phyloP scores from a whole-genome alignment of 2,329 filamentous ascomycete species.

The Metarhizium robertsii region DNA sequence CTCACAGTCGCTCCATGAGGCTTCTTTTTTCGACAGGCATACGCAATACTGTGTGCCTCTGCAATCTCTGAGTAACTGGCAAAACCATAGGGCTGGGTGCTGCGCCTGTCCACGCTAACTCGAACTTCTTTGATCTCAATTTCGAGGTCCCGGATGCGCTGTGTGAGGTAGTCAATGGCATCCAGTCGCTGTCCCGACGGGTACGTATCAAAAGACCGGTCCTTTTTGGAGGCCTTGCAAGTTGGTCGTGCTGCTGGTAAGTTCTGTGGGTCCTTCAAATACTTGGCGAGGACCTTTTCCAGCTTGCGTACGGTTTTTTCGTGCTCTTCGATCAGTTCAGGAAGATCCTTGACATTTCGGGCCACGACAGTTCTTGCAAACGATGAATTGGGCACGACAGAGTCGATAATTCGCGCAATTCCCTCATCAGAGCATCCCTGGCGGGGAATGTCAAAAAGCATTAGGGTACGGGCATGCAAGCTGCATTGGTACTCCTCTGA shows the following conservation, averaged over 20 bases:
- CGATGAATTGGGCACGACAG: slow-evolving; percentile 67
- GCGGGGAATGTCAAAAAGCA: slow-evolving; percentile 76
- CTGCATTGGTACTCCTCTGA: slow-evolving; percentile 82
- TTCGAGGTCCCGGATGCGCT: slow-evolving; percentile 76
- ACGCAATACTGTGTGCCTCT: slow-evolving; percentile 83
- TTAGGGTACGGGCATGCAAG: slow-evolving; percentile 64
- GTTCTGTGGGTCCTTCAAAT: slow-evolving; percentile 76
- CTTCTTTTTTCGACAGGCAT: slow-evolving; percentile 68
- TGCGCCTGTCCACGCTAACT: slow-evolving; percentile 72
- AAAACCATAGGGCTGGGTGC: slow-evolving; percentile 87
- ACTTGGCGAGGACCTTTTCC: slow-evolving; percentile 77
- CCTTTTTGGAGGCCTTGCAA: slow-evolving; percentile 72
- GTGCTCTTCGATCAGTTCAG: slow-evolving; percentile 76
- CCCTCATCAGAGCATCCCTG: slow-evolving; percentile 76
- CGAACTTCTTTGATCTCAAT: slow-evolving; percentile 76
- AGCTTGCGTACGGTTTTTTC: slow-evolving; percentile 71
- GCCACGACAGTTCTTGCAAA: slow-evolving; percentile 76
- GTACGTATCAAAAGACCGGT: slow-evolving; percentile 56
- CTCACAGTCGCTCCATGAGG: slow-evolving; percentile 67
- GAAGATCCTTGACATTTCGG: slow-evolving; percentile 85
- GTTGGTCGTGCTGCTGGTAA: slow-evolving; percentile 68
- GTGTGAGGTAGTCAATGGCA: slow-evolving; percentile 86
- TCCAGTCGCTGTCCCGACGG: slow-evolving; percentile 70
- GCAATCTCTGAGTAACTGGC: slow-evolving; percentile 85
- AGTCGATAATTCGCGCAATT: slow-evolving; percentile 72